These are phyloP conservation scores for Gaertneriomyces sp. DNA, from an alignment of 192 early-diverging fungal genomes.

Conservation along the genomic window DNA sequence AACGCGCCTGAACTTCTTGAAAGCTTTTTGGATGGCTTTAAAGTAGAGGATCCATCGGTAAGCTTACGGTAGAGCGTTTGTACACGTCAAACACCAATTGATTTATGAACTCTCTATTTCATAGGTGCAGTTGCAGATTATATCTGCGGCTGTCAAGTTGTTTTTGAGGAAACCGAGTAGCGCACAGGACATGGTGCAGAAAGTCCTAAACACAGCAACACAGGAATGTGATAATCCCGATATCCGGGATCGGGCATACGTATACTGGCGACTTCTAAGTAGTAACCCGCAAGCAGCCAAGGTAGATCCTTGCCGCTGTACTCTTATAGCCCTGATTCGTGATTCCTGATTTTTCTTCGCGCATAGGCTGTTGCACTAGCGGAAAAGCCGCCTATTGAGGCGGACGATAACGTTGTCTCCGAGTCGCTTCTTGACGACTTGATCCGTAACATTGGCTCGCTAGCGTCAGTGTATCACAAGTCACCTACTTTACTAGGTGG, in stretches of 20 bases:
- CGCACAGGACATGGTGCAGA: constrained; percentile 83
- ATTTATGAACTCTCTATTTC: neutral
- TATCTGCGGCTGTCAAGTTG: constrained; percentile 88
- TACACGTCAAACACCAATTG: neutral
- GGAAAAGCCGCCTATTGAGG: constrained; percentile 82
- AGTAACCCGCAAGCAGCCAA: constrained; percentile 92
- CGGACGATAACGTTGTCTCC: constrained; percentile 63
- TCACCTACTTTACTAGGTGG: constrained; percentile 76
- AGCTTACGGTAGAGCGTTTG: neutral
- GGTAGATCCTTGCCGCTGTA: constrained; percentile 30
- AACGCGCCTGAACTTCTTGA: constrained; percentile 78
- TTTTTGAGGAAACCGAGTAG: constrained; percentile 87
- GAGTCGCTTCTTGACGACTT: constrained; percentile 80
- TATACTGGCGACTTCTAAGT: constrained; percentile 96
- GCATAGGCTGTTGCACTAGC: constrained; percentile 74
- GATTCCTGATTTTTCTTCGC: neutral
- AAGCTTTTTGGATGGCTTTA: constrained; percentile 78
- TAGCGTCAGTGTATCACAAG: constrained; percentile 96
- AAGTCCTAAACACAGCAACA: constrained; percentile 82
- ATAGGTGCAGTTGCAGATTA: constrained; percentile 85
- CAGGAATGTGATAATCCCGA: constrained; percentile 90
- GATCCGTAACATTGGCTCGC: constrained; percentile 75
- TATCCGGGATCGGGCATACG: constrained; percentile 91
- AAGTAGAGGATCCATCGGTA: constrained; percentile 75
- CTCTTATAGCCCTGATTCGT: too few species aligned